phyloP scores from a whole-genome alignment of 1,139 yeast species.

The Yamadazyma oceani region DNA sequence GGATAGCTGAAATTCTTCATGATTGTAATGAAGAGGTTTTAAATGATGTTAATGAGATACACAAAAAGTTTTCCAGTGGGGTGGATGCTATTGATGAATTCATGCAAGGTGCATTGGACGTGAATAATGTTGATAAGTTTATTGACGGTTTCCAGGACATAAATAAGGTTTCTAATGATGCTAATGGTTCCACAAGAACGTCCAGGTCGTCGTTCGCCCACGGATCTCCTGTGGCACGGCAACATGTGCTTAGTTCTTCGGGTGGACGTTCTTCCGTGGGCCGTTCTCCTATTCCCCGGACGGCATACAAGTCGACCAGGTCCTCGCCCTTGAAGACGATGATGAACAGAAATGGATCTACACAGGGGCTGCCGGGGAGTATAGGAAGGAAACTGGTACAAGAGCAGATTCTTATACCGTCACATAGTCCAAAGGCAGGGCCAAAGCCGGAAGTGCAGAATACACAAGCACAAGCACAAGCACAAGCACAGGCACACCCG shows the following conservation, averaged over 20 bases:
- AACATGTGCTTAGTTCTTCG: too few relatives aligned
- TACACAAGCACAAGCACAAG: too few relatives aligned
- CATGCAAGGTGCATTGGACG: slow-evolving; percentile 19
- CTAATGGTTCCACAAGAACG: not conserved
- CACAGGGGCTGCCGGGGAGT: too few relatives aligned
- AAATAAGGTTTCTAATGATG: not conserved
- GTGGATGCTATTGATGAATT: slow-evolving; percentile 23
- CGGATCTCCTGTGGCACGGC: not conserved
- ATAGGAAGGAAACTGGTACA: not conserved
- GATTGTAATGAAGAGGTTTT: slow-evolving; percentile 30
- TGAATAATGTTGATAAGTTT: slow-evolving; percentile 9
- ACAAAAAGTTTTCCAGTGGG: slow-evolving; percentile 20
- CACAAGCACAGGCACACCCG: too few relatives aligned
- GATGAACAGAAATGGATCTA: too few relatives aligned
- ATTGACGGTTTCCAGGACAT: not conserved
- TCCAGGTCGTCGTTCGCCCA: not conserved
- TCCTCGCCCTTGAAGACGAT: too few relatives aligned
- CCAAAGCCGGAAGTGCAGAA: slow-evolving; percentile 8
- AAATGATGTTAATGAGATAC: slow-evolving; percentile 22
- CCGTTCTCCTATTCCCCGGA: too few relatives aligned
- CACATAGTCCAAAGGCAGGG: slow-evolving; percentile 2
- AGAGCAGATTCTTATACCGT: slow-evolving; percentile 10
- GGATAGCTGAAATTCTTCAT: slow-evolving; percentile 36
- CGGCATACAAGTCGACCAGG: too few relatives aligned
- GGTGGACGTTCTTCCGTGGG: too few relatives aligned